phyloP scores from a whole-genome alignment of 148 eudicot species.

The Chenopodium suecicum region DNA sequence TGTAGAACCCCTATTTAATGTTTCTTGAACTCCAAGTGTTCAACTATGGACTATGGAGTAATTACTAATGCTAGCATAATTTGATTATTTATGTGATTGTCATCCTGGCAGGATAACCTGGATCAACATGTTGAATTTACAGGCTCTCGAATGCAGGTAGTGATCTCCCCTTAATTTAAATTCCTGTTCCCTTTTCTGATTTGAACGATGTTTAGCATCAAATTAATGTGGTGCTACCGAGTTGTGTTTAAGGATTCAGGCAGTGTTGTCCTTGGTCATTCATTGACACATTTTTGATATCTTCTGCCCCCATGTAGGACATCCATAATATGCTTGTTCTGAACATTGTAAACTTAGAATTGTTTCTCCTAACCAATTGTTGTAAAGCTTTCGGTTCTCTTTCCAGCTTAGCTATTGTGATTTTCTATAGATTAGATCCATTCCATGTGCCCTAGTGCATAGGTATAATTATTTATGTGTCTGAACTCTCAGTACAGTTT shows the following conservation, averaged over 20 bases:
- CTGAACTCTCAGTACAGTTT: background rate
- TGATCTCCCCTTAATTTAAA: background rate
- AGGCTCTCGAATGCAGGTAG: constrained; percentile 73
- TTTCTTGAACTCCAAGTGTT: background rate
- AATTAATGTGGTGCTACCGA: background rate
- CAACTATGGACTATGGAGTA: too few species aligned
- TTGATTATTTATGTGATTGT: constrained; percentile 10
- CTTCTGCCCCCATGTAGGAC: background rate
- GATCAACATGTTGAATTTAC: constrained; percentile 83
- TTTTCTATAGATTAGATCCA: background rate
- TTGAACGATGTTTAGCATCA: background rate
- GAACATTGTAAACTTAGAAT: background rate
- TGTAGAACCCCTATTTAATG: background rate
- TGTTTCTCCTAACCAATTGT: too few species aligned
- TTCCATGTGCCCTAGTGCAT: background rate
- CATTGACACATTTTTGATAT: background rate
- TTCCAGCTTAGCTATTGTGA: background rate
- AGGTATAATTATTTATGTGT: background rate
- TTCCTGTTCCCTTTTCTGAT: background rate
- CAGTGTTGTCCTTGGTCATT: background rate
- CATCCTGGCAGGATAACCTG: constrained; percentile 57
- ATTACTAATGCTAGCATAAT: background rate
- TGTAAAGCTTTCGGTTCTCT: background rate
- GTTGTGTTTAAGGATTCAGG: background rate
- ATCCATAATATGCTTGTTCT: background rate